These are phyloP conservation scores for Xylaria flabelliformis DNA, from an alignment of 495 filamentous ascomycete genomes.

Conservation along the genomic window DNA sequence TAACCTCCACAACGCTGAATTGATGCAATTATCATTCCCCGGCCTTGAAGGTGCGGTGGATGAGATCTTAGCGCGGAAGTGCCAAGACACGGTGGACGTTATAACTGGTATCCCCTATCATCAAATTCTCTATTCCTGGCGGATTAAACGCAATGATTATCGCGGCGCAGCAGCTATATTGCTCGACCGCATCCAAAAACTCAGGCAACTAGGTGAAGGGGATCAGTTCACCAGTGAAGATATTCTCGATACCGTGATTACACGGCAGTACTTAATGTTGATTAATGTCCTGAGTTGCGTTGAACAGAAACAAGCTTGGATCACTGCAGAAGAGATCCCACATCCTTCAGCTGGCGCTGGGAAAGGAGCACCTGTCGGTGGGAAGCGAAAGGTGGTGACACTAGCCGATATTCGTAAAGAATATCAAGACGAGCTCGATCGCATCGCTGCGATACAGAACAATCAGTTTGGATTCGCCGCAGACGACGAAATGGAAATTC, in stretches of 20 bases:
- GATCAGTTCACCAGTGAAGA: conserved; percentile 56
- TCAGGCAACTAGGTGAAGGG: conserved; percentile 54
- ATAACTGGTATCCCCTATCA: conserved; percentile 68
- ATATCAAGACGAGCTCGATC: conserved; percentile 87
- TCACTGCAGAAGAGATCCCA: conserved; percentile 54
- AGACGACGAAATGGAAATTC: conserved; percentile 55
- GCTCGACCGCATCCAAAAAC: conserved; percentile 64
- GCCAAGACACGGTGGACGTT: conserved; percentile 63
- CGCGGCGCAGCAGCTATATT: conserved; percentile 85
- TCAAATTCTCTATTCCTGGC: conserved; percentile 87
- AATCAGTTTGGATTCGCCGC: conserved; percentile 61
- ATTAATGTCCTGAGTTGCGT: conserved; percentile 90
- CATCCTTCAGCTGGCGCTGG: conserved; percentile 22
- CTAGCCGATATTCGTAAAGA: conserved; percentile 81
- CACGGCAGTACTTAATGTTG: conserved; percentile 75
- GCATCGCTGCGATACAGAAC: conserved; percentile 66
- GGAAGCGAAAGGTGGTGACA: conserved; percentile 70
- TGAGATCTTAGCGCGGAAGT: conserved; percentile 70
- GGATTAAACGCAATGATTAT: conserved; percentile 81
- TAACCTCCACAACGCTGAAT: conserved; percentile 66
- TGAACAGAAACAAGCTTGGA: conserved; percentile 78
- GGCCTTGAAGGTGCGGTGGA: conserved; percentile 80
- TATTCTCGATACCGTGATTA: conserved; percentile 62
- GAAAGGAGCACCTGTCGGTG: conserved; percentile 32
- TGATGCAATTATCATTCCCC: conserved; percentile 78